These are phyloP conservation scores for Clavispora vitiphila DNA, from an alignment of 805 yeast genomes.

Conservation along the genomic window DNA sequence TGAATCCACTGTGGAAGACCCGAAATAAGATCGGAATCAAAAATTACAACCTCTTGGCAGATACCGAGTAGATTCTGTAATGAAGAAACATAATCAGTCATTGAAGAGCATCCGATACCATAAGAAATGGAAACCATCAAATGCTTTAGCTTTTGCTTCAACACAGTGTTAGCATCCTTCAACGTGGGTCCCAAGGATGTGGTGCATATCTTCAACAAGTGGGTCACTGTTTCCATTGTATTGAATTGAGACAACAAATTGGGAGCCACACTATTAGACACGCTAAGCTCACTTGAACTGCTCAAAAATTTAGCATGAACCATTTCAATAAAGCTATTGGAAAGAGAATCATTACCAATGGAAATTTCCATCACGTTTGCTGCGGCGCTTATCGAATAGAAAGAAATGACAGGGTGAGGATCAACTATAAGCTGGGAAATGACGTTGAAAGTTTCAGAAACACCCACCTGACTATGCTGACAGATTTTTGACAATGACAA, in stretches of 20 bases:
- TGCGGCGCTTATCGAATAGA: slow-evolving; percentile 62
- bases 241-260: slow-evolving; percentile 31
- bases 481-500: slow-evolving; percentile 28
- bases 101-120: slow-evolving; percentile 28
- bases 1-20: slow-evolving; percentile 28
- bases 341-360: slow-evolving; percentile 38
- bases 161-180: slow-evolving; percentile 16
- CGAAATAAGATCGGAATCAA: slow-evolving; percentile 31
- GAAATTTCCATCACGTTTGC: slow-evolving; percentile 53
- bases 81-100: slow-evolving; percentile 23
- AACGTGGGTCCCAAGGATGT: slow-evolving; percentile 37
- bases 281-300: slow-evolving; percentile 34
- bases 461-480: slow-evolving; percentile 23
- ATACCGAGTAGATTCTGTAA: slow-evolving; percentile 21
- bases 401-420: slow-evolving; percentile 81
- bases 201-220: slow-evolving; percentile 25
- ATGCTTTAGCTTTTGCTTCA: slow-evolving; percentile 21
- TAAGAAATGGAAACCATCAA: slow-evolving; percentile 24
- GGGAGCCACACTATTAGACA: slow-evolving; percentile 27
- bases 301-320: slow-evolving; percentile 30
- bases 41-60: slow-evolving; percentile 35
- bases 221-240: slow-evolving; percentile 20
- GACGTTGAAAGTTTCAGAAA: slow-evolving; percentile 47
- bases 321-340: slow-evolving; percentile 34
- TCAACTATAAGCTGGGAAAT: slow-evolving; percentile 59